Evolutionary conservation across 768 basidiomycete species (phyloP).

Genomic region (Tephrocybe sp.): DNA sequence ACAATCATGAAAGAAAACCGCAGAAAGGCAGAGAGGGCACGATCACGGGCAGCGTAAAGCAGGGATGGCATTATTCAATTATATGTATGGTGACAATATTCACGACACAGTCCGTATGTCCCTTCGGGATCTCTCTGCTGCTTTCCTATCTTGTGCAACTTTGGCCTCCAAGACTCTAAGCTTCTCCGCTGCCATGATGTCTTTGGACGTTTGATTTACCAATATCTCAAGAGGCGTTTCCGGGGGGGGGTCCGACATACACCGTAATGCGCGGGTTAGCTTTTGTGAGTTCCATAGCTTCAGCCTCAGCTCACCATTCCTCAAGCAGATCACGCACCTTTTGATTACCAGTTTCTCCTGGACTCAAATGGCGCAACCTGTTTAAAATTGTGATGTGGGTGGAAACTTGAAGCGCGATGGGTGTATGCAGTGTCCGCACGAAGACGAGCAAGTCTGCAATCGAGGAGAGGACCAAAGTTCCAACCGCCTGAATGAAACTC

Average conservation of each 20-base stretch:
- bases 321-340: constrained; percentile 39
- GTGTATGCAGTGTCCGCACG: constrained; percentile 50
- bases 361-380: constrained; percentile 42
- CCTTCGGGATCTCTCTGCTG: constrained; percentile 23
- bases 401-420: constrained; percentile 52
- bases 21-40: constrained; percentile 64
- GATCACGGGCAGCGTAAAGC: constrained; percentile 54
- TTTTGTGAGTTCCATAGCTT: constrained; percentile 21
- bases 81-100: neutral
- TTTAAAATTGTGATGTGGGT: constrained; percentile 47
- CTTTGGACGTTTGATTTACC: constrained; percentile 57
- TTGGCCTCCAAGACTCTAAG: constrained; percentile 48
- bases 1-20: constrained; percentile 75
- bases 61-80: neutral
- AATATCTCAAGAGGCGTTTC: constrained; percentile 44
- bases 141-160: constrained; percentile 27
- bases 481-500: constrained; percentile 40
- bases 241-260: constrained; percentile 47
- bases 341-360: constrained; percentile 43
- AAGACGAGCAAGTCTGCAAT: constrained; percentile 66
- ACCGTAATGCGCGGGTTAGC: constrained; percentile 54
- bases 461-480: constrained; percentile 54
- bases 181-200: constrained; percentile 69
- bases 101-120: constrained; percentile 15
- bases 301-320: constrained; percentile 1